Base-by-base conservation (phyloP, 2,329 filamentous ascomycete species). In the Alternaria sp. region DNA sequence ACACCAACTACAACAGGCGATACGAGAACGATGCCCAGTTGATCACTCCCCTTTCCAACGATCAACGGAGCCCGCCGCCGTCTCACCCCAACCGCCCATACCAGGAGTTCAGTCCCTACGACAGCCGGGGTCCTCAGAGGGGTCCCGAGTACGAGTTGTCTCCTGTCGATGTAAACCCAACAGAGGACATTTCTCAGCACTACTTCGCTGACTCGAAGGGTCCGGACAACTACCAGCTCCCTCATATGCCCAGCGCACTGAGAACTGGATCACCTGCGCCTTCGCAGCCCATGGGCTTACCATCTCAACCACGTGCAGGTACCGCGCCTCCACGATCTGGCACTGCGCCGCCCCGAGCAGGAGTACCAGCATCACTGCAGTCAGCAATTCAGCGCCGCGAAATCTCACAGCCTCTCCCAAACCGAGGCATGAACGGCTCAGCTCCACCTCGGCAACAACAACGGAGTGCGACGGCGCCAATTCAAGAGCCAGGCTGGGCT, bases 301-400 rank as follows among this genome's bases (percentile, higher is more conserved):
- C 69, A n/a, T 62, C 60, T 14, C 63, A 58, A 14, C 56, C 58
- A 24, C 66, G 65, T 26, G 55, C 58, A 21, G 61, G 60, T 9
- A 68, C 65, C 17, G 68, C 64, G 4, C 74, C 74, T 4, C 74
- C 73, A 17, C 72, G 44, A 36, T 48, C 44, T 34, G 61, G 60
- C 5, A 68, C 66, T 8, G 69, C 64, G 2, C 74, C 74, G 2
- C 74, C 73, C 9, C 71, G 74, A 21, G 65, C 72, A 13, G 74
- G 73, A 9, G 52, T 77, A 5, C 74, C 75, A 11, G 63, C 73
- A 7, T 61, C 68, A 2, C 60, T 77, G n/a, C 74, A 75, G 49
- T 73, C 74, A 2, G 72, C 74, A 11, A 77, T 75, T n/a, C 75
- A 76, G 58, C 70, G 74, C 23, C 72, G 75, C 7, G 75, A 77